Evolutionary conservation across 2,329 filamentous ascomycete genomes (phyloP).

Genomic region (Ceratocystis diversiconidia): DNA sequence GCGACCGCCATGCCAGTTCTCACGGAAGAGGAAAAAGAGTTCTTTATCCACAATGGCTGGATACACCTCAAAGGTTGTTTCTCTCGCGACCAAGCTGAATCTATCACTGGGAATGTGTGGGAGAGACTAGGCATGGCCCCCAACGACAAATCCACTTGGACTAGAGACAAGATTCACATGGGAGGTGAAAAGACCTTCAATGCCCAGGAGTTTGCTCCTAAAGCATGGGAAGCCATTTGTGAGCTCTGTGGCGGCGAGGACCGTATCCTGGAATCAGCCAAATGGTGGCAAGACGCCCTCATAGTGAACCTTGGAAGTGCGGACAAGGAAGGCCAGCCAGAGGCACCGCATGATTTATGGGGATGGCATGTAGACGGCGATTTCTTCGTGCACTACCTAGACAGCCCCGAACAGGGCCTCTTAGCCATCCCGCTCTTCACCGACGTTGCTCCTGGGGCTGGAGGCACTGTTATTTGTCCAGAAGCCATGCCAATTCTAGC

Average conservation of each 20-base stretch:
- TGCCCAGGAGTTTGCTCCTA: slow-evolving; percentile 43
- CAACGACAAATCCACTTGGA: slow-evolving; percentile 51
- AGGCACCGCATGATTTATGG: slow-evolving; percentile 37
- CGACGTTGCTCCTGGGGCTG: slow-evolving; percentile 45
- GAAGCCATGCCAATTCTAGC: slow-evolving; percentile 44
- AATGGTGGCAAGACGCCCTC: slow-evolving; percentile 51
- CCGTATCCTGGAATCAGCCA: slow-evolving; percentile 33
- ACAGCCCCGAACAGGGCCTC: slow-evolving; percentile 54
- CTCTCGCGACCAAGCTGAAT: slow-evolving; percentile 27
- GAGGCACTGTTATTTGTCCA: slow-evolving; percentile 51
- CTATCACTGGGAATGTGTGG: slow-evolving; percentile 38
- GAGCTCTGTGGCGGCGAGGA: slow-evolving; percentile 51
- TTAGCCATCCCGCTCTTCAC: slow-evolving; percentile 55
- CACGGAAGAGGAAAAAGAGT: slow-evolving; percentile 29
- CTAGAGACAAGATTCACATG: slow-evolving; percentile 49
- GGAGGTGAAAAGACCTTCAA: slow-evolving; percentile 42
- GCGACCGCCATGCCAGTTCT: slow-evolving; percentile 20
- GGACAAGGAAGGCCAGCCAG: slow-evolving; percentile 35
- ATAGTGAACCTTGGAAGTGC: slow-evolving; percentile 55
- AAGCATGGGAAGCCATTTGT: slow-evolving; percentile 52
- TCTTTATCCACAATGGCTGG: slow-evolving; percentile 30
- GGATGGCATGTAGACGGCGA: slow-evolving; percentile 59
- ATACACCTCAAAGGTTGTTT: slow-evolving; percentile 26
- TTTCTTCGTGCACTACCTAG: slow-evolving; percentile 59
- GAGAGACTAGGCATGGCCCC: slow-evolving; percentile 50